phyloP scores from a whole-genome alignment of 306 rosid genomes.

The Betula pendula region DNA sequence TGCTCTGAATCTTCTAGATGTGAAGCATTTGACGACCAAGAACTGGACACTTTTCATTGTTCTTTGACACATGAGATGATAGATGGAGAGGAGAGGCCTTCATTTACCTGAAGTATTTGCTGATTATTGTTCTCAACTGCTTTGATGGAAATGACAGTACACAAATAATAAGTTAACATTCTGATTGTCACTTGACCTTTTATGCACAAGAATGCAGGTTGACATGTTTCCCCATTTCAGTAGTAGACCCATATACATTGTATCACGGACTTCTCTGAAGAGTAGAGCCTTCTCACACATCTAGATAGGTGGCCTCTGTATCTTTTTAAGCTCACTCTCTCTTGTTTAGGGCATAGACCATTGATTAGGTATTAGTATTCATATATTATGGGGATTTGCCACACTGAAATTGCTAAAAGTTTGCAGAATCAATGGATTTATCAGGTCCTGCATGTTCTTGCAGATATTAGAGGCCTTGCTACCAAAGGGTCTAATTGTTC shows the following conservation, averaged over 20 bases:
- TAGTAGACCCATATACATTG: background rate
- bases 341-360: background rate
- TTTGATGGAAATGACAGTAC: background rate
- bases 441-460: constrained; percentile 28
- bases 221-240: background rate
- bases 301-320: background rate
- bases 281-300: background rate
- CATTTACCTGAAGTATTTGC: background rate
- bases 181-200: background rate
- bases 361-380: background rate
- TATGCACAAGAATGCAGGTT: background rate
- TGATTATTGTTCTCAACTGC: background rate
- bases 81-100: background rate
- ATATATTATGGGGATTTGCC: background rate
- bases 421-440: constrained; percentile 17
- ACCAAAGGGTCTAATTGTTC: constrained; percentile 70
- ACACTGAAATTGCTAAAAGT: background rate
- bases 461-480: constrained; percentile 82
- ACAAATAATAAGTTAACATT: background rate
- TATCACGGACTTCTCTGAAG: background rate
- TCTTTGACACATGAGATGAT: background rate
- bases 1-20: background rate
- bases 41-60: background rate
- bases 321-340: background rate
- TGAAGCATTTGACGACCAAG: background rate